Evolutionary conservation across 2,329 filamentous ascomycete genomes (phyloP), one percentile per base, ranked within the genome.

Genomic region (Fonsecaea erecta): DNA sequence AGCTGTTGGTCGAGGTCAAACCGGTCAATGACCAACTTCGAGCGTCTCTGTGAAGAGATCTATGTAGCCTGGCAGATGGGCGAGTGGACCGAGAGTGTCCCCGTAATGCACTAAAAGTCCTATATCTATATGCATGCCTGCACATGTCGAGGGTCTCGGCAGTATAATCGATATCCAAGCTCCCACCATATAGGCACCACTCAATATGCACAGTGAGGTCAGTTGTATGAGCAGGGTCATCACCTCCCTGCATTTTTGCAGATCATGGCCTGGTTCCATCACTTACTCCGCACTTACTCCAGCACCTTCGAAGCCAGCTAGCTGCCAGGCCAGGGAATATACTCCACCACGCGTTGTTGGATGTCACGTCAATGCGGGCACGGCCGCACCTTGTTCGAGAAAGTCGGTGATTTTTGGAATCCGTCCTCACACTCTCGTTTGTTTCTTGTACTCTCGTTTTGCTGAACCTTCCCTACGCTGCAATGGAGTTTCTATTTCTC

Each of bases 1-100:
- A 69, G 40, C 52, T 70, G 57, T 57, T 70, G 60, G 82, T 86
- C 26, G 83, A 85, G 74, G 74, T 85, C 60, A 85, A 85, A 75
- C 71, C 71, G 28, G 73, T 74, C 3, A 73, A 75, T 16, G 73
- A 75, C 21, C 60, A 60, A 28, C n/a, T 65, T 35, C 61, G 60
- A 37, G 60, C 68, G 12, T 66, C 61, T 30, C 51, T 70, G 35
- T 69, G 43, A 65, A 30, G 3, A 3, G 26, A 37, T 21, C 2
- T 60, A 30, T 51, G 21, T 30, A 51, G 37, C 43, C 21, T 48
- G 28, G 18, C 32, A 24, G 21, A 52, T 52, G 32, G 48, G 28
- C 37, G 37, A 40, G 16, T 5, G 37, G 37, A 40, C 14, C 35
- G 14, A 37, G 14, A 37, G 16, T 37, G 11, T 2, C 8, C 11